A percentile compares a stretch with the other conserved stretches of the same genome.
phyloP scores from a whole-genome alignment of 192 early-diverging fungal species.

The Phycomyces nitens region DNA sequence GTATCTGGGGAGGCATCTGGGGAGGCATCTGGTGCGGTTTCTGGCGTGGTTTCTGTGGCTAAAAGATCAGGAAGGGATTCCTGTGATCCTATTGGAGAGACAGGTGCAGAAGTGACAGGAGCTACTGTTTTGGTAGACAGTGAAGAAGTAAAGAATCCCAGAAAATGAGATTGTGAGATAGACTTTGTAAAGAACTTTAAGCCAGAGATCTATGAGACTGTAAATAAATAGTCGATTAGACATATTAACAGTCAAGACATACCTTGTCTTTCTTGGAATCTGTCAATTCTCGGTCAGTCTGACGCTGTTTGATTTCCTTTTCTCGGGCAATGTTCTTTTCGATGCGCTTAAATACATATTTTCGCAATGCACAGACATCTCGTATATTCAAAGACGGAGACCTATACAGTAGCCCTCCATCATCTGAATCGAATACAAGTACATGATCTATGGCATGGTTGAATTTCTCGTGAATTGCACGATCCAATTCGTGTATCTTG shows the following conservation, averaged over 20 bases:
- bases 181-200: conserved; percentile 24
- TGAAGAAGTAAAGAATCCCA: conserved; percentile 19
- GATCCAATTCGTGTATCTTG: conserved; percentile 19
- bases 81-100: background rate
- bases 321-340: conserved; percentile 8
- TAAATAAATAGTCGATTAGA: too few species aligned
- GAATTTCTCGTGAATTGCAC: conserved; percentile 5
- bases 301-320: conserved; percentile 6
- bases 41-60: background rate
- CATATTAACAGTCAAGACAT: background rate
- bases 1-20: background rate
- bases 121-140: conserved; percentile 5
- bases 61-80: background rate
- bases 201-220: background rate
- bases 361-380: conserved; percentile 26
- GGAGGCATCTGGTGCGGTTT: background rate
- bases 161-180: conserved; percentile 24
- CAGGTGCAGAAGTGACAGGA: background rate
- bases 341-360: conserved; percentile 23
- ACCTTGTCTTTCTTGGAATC: conserved; percentile 13
- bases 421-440: conserved; percentile 24
- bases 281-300: background rate
- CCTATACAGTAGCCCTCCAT: conserved; percentile 23
- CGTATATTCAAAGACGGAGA: conserved; percentile 16
- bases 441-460: conserved; percentile 13